Conservation (phyloP, 768 basidiomycete species). For the Lactarius quietus region DNA sequence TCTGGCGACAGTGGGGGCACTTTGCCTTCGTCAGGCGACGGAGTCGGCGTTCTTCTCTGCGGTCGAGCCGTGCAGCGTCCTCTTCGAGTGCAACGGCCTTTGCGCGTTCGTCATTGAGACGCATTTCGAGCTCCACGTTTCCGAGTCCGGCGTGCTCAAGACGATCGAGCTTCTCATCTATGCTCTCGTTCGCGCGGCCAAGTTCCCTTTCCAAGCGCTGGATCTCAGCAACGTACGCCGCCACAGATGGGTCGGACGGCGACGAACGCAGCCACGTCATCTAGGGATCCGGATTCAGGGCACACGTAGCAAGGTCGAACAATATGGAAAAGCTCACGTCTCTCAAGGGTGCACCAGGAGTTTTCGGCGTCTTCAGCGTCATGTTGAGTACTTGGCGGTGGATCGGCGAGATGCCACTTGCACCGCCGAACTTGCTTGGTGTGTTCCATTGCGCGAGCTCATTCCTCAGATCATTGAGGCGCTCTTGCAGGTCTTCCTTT, state of each 20-base stretch:
- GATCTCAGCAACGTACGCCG: slow-evolving; percentile 71
- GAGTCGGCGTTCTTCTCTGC: slow-evolving; percentile 66
- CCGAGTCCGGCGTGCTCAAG: slow-evolving; percentile 78
- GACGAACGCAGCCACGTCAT: slow-evolving; percentile 72
- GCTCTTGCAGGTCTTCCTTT: slow-evolving; percentile 70
- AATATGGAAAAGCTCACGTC: slow-evolving; percentile 51
- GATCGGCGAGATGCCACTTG: slow-evolving; percentile 68
- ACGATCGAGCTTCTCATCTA: slow-evolving; percentile 85
- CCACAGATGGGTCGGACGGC: slow-evolving; percentile 49
- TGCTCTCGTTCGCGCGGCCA: slow-evolving; percentile 74
- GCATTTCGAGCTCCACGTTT: slow-evolving; percentile 64
- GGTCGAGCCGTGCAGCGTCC: slow-evolving; percentile 59
- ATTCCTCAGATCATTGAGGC: slow-evolving; percentile 56
- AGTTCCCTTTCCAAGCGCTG: slow-evolving; percentile 70
- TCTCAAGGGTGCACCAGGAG: slow-evolving; percentile 72
- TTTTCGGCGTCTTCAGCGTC: slow-evolving; percentile 66
- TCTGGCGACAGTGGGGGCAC: slow-evolving; percentile 67
- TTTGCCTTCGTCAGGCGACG: slow-evolving; percentile 57
- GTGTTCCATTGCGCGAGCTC: slow-evolving; percentile 52
- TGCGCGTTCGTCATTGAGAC: slow-evolving; percentile 66
- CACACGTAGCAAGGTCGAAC: slow-evolving; percentile 1
- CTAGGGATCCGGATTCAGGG: slow-evolving; percentile 36
- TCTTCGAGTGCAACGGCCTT: slow-evolving; percentile 58
- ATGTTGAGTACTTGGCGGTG: slow-evolving; percentile 68
- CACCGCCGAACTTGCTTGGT: slow-evolving; percentile 51